Base-by-base conservation (phyloP, 495 filamentous ascomycete genomes). In the Talaromyces liani region DNA sequence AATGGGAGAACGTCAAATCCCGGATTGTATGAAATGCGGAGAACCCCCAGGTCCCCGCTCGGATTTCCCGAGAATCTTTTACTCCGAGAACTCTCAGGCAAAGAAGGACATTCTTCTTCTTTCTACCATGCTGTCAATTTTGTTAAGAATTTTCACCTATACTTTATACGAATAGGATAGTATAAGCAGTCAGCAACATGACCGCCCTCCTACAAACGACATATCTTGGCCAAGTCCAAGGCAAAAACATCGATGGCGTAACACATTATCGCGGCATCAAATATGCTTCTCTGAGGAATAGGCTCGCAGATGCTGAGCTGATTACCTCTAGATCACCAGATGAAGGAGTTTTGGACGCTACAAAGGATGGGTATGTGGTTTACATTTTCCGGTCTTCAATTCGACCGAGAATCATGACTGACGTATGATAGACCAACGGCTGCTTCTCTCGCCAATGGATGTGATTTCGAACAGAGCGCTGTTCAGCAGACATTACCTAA, bases 231-330 rank as follows among this genome's bases (percentile, higher is more conserved):
- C 54, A 66, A 16, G 68, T 72, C 31, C 68, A 64, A 27, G 72
- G 71, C 14, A 70, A 62, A 56, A 63, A 39, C 20, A 53, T 31
- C 4, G 69, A 71, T 0, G 61, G 67, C 1, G 71, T 73, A 10
- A 72, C 68, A n/a, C 68, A 73, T 55, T 76, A 69, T 60, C 64
- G 70, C 7, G 73, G 72, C 2, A 68, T 74, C 51, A 69, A 73
- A 70, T 76, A 76, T 64, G 73, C 73, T 25, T 71, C 65, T n/a
- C 60, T 76, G 18, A 64, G 66, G 24, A 61, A 76, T 59, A 62
- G 72, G 55, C 61, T 76, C 18, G 71, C 73, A 10, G 67, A 71
- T 49, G 70, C 73, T 34, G 66, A 73, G 25, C 58, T 74, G 31
- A 49, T 57, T 18, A 33, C 22, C n/a, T 71, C 27, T 67, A 73